Evolutionary conservation across 257 asterid species (phyloP), one percentile per base, ranked within the genome.

Genomic region (Eustoma russellianum): DNA sequence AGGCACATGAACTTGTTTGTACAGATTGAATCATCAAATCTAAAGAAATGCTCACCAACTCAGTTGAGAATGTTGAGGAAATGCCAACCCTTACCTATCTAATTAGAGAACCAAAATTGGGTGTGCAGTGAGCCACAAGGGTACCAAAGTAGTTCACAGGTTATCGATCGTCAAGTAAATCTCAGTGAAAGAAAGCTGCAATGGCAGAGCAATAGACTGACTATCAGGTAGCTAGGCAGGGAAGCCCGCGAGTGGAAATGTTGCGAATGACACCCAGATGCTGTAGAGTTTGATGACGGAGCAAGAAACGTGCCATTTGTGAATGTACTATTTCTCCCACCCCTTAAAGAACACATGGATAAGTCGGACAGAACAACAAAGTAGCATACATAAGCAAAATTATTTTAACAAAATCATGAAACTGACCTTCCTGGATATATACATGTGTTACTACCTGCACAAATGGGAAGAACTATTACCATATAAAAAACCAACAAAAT

Each of bases 371-470:
- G 34, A 17, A 8, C 12, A 14, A 35, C 45, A 5, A 33, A 8
- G 9, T 12, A 13, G 17, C 53, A 19, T 18, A 33, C 16, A 15
- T 33, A 16, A n/a, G n/a, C 10, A 40, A 38, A 38, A 10, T 12
- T 30, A 18, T 15, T 48, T 24, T 24, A 24, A 24, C 3, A 24
- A 38, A 38, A 38, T 38, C 43, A 38, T 7, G 43, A 0, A 38
- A 38, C 43, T 38, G 12, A 90, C 98, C 98, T 82, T 78, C 96
- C 96, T 1, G 95, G 87, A 66, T 70, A 83, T 62, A 72, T 58
- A 74, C 98, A 90, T 28, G 91, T 69, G 64, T 73, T 85, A 62
- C 73, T 80, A 71, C 96, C 98, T 90, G 94, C 67, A 68, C 35
- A 38, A 56, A 48, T 28, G 56, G 15, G 50, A 61, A 46, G 53